Evolutionary conservation across 1,139 yeast genomes (phyloP).

Genomic region (Suhomyces bolitotheri): DNA sequence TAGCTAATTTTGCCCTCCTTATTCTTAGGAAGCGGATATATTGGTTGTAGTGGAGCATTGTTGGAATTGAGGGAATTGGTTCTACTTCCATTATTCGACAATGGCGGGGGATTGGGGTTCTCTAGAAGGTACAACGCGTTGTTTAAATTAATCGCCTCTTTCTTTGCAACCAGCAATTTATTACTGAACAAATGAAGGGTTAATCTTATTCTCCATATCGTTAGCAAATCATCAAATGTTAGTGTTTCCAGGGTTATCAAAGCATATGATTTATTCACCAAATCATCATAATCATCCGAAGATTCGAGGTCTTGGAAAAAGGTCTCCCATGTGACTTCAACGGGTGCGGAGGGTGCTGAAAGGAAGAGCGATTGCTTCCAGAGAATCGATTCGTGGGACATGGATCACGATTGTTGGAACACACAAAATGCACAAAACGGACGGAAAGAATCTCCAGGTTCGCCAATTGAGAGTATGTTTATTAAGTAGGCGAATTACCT

Average conservation of each 20-base stretch:
- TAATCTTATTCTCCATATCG: conserved; percentile 43
- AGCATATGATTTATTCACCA: conserved; percentile 20
- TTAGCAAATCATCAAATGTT: conserved; percentile 17
- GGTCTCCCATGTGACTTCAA: conserved; percentile 1
- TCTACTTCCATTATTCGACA: conserved; percentile 3
- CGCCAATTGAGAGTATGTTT: too few relatives aligned
- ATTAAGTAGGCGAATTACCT: too few relatives aligned
- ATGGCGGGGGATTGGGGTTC: conserved; percentile 19
- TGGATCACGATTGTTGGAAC: neutral
- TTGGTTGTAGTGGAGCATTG: conserved; percentile 17
- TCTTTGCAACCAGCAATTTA: conserved; percentile 33
- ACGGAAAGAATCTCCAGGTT: too few relatives aligned
- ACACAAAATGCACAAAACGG: too few relatives aligned
- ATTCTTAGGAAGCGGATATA: conserved; percentile 42
- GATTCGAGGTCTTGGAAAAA: neutral
- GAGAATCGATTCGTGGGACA: conserved; percentile 9
- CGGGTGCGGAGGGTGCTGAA: conserved; percentile 15
- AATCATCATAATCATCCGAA: conserved; percentile 12
- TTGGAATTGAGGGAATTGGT: conserved; percentile 2
- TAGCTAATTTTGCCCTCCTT: conserved; percentile 26
- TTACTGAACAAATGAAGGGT: conserved; percentile 32
- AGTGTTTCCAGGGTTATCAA: conserved; percentile 16
- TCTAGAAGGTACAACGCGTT: conserved; percentile 38
- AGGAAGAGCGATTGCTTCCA: conserved; percentile 20
- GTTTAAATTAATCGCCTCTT: conserved; percentile 41